phyloP scores from a whole-genome alignment of 179 eudicot species.

The Carnegiea gigantea region DNA sequence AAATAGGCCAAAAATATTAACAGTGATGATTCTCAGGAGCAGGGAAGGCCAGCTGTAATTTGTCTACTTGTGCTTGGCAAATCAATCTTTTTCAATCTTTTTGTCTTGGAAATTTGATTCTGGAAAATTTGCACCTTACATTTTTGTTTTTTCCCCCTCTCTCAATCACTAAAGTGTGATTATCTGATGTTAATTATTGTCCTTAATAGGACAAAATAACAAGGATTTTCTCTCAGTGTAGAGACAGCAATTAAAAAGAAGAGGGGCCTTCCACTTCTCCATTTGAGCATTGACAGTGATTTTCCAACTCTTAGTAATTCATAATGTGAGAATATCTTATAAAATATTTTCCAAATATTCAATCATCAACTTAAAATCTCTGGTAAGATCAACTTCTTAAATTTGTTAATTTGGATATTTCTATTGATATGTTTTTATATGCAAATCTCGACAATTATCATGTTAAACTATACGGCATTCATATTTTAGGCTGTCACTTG shows the following conservation, averaged over 20 bases:
- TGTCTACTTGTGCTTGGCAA: slow-evolving; percentile 18
- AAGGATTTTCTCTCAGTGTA: slow-evolving; percentile 3
- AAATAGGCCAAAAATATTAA: neutral
- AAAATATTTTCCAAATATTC: too few relatives aligned
- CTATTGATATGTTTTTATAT: too few relatives aligned
- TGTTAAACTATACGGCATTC: too few relatives aligned
- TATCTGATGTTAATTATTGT: slow-evolving; percentile 1
- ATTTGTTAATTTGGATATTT: too few relatives aligned
- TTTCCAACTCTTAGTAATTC: neutral
- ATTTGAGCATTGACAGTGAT: neutral
- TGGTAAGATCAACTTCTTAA: too few relatives aligned
- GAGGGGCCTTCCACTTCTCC: slow-evolving; percentile 9
- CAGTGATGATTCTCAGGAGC: neutral
- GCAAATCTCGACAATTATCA: too few relatives aligned
- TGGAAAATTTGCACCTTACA: neutral
- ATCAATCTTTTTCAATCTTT: slow-evolving; percentile 13
- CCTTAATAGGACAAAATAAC: slow-evolving; percentile 2
- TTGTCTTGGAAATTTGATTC: slow-evolving; percentile 2
- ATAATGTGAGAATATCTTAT: too few relatives aligned
- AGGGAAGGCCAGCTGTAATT: slow-evolving; percentile 19
- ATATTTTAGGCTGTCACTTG: too few relatives aligned
- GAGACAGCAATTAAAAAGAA: neutral
- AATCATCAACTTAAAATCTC: too few relatives aligned
- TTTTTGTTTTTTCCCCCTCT: neutral
- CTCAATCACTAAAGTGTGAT: slow-evolving; percentile 1